A percentile compares a stretch with the other conserved stretches of the same genome.
Conservation (phyloP, 2,329 filamentous ascomycete genomes). For the Didymosphaeria variabile region DNA sequence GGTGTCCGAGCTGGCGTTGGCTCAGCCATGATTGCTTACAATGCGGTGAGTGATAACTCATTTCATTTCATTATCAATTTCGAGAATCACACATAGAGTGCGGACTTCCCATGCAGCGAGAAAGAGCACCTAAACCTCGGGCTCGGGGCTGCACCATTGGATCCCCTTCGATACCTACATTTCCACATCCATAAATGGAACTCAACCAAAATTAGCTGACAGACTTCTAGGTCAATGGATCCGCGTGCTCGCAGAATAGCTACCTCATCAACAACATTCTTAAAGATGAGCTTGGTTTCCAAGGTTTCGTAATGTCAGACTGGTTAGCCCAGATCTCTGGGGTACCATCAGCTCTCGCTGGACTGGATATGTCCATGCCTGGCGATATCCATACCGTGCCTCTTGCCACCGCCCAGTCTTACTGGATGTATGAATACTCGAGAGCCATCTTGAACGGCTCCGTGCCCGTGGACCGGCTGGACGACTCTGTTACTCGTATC, state of each 20-base stretch:
- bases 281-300: constrained; percentile 87
- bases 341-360: constrained; percentile 79
- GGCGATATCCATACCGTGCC: constrained; percentile 68
- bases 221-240: constrained; percentile 52
- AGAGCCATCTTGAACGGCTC: constrained; percentile 82
- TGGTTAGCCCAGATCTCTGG: constrained; percentile 88
- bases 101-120: neutral
- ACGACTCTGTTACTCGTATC: constrained; percentile 88
- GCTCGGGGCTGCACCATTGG: neutral
- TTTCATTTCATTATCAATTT: neutral
- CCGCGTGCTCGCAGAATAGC: constrained; percentile 74
- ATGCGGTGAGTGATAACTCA: constrained; percentile 44
- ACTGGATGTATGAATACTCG: constrained; percentile 78
- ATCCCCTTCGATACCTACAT: neutral
- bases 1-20: constrained; percentile 79
- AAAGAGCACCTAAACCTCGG: neutral
- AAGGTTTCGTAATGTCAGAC: constrained; percentile 88
- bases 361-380: constrained; percentile 83
- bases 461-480: constrained; percentile 79
- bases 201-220: constrained; percentile 21
- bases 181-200: too few species aligned
- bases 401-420: constrained; percentile 55
- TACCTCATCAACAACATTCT: constrained; percentile 84
- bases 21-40: constrained; percentile 84
- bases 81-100: too few species aligned